Conservation (phyloP, 768 basidiomycete species). For the Lentinula sp. region DNA sequence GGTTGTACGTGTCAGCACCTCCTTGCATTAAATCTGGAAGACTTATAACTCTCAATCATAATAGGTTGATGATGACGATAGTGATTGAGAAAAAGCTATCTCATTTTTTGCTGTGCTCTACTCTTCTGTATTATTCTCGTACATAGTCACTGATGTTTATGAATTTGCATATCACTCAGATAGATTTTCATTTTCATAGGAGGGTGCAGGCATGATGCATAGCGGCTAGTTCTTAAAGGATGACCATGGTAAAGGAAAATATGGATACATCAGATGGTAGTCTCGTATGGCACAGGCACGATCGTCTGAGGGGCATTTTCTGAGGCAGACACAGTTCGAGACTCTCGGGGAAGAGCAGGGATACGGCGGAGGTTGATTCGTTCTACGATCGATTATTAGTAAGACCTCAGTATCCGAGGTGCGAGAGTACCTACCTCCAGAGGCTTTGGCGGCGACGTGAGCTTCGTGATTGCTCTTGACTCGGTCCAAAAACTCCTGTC, state of each 20-base stretch:
- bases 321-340: slow-evolving; percentile 63
- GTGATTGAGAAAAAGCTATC: slow-evolving; percentile 9
- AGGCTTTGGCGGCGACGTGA: slow-evolving; percentile 82
- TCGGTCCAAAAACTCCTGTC: slow-evolving; percentile 94
- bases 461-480: slow-evolving; percentile 88
- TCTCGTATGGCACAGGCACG: slow-evolving; percentile 91
- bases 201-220: not conserved
- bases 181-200: not conserved
- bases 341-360: slow-evolving; percentile 76
- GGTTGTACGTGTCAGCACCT: slow-evolving; percentile 29
- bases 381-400: slow-evolving; percentile 37
- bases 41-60: not conserved
- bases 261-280: slow-evolving; percentile 59
- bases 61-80: slow-evolving; percentile 17
- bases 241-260: not conserved
- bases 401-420: not conserved
- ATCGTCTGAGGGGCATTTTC: slow-evolving; percentile 91
- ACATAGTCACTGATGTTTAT: too few relatives aligned
- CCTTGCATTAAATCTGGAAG: not conserved
- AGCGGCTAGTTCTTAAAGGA: not conserved
- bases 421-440: slow-evolving; percentile 62
- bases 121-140: not conserved
- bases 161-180: not conserved
- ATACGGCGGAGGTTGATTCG: slow-evolving; percentile 81
- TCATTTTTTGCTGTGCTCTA: not conserved